A percentile compares a stretch with the other conserved stretches of the same genome.
These are phyloP conservation scores for Rehmannia glutinosa DNA, from an alignment of 257 asterid genomes.

Conservation along the genomic window DNA sequence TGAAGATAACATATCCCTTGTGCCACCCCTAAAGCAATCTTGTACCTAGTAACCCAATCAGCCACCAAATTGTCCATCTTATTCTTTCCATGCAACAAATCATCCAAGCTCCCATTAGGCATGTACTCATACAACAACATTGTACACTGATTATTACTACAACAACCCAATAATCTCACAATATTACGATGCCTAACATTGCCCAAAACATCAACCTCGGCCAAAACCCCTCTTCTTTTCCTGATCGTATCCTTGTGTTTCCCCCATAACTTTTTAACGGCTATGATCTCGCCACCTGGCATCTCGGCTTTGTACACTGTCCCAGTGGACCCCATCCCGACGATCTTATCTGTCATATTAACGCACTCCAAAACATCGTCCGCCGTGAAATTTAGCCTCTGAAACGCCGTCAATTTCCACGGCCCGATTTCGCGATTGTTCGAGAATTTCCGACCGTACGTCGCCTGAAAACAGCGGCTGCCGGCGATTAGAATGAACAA, in stretches of 20 bases:
- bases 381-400: slow-evolving; percentile 70
- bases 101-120: slow-evolving; percentile 89
- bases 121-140: slow-evolving; percentile 89
- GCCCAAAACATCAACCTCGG: slow-evolving; percentile 90
- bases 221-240: slow-evolving; percentile 62
- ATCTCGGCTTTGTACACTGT: slow-evolving; percentile 88
- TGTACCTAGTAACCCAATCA: slow-evolving; percentile 72
- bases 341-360: slow-evolving; percentile 44
- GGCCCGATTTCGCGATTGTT: slow-evolving; percentile 46
- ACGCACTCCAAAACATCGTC: slow-evolving; percentile 67
- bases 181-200: slow-evolving; percentile 85
- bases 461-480: slow-evolving; percentile 51
- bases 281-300: slow-evolving; percentile 91
- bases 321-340: slow-evolving; percentile 88
- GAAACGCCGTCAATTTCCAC: slow-evolving; percentile 88
- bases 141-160: slow-evolving; percentile 54
- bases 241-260: slow-evolving; percentile 54
- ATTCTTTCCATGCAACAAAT: slow-evolving; percentile 67
- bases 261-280: slow-evolving; percentile 88
- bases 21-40: slow-evolving; percentile 79
- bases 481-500: slow-evolving; percentile 55
- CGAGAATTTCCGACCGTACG: slow-evolving; percentile 37
- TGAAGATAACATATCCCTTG: slow-evolving; percentile 89
- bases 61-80: slow-evolving; percentile 51
- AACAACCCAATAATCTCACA: slow-evolving; percentile 71